Evolutionary conservation across 306 rosid genomes (phyloP).

Genomic region (Gillenia trifoliata): DNA sequence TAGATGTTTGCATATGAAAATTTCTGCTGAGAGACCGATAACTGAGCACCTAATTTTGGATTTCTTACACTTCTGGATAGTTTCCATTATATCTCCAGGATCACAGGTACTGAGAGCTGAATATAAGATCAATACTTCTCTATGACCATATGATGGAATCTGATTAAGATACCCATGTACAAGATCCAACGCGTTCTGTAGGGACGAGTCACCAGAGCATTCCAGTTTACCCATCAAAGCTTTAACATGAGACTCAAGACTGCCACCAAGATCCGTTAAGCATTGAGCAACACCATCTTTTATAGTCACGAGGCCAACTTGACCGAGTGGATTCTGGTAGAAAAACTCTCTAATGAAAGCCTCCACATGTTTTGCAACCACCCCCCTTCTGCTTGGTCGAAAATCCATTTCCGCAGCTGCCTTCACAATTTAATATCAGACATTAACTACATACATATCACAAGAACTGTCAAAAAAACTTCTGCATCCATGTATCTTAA

Average conservation of each 20-base stretch:
- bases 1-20: constrained; percentile 84
- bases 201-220: constrained; percentile 89
- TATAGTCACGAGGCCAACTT: constrained; percentile 71
- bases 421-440: constrained; percentile 33
- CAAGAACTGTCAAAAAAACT: neutral
- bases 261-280: constrained; percentile 91
- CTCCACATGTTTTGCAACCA: constrained; percentile 75
- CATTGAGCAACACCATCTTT: constrained; percentile 77
- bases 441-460: neutral
- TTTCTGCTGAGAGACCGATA: constrained; percentile 94
- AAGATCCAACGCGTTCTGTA: constrained; percentile 89
- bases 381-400: constrained; percentile 85
- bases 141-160: constrained; percentile 87
- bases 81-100: constrained; percentile 94
- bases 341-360: constrained; percentile 76
- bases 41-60: constrained; percentile 93
- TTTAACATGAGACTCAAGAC: constrained; percentile 85
- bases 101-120: constrained; percentile 96
- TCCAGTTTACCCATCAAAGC: constrained; percentile 89
- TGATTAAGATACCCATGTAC: constrained; percentile 74
- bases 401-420: constrained; percentile 88
- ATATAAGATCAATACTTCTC: constrained; percentile 80
- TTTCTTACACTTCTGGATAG: constrained; percentile 81
- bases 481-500: neutral
- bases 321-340: constrained; percentile 96